Percentiles rank a stretch among this genome's conserved stretches.
Evolutionary conservation across 768 basidiomycete species (phyloP).

Genomic region (Amanita jacksonii): DNA sequence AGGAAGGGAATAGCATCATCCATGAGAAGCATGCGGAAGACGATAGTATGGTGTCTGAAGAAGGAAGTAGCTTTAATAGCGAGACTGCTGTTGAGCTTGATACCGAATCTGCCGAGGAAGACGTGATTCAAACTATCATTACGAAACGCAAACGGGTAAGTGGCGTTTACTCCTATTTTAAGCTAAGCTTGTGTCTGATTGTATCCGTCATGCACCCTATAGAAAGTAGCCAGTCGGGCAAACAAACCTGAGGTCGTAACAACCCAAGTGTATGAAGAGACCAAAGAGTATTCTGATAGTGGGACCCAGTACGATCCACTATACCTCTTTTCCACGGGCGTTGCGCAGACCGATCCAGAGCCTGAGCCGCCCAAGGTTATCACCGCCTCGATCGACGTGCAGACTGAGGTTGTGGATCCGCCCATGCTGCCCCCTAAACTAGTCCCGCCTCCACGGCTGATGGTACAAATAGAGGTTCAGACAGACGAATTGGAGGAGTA

Average conservation of each 20-base stretch:
- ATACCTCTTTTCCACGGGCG: constrained; percentile 35
- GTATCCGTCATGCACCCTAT: constrained; percentile 10
- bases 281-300: constrained; percentile 69
- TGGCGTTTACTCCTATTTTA: constrained; percentile 7
- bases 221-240: constrained; percentile 63
- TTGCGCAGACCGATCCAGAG: constrained; percentile 53
- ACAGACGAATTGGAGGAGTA: constrained; percentile 43
- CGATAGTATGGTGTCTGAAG: constrained; percentile 27
- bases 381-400: constrained; percentile 38
- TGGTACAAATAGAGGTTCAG: constrained; percentile 53
- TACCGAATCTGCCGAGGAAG: constrained; percentile 52
- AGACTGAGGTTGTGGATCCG: constrained; percentile 39
- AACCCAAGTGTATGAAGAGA: constrained; percentile 39
- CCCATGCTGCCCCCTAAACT: constrained; percentile 19
- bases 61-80: constrained; percentile 12
- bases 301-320: constrained; percentile 60
- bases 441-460: constrained; percentile 25
- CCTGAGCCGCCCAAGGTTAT: constrained; percentile 31
- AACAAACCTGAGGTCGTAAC: constrained; percentile 38
- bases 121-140: constrained; percentile 82
- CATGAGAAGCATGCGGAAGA: constrained; percentile 26
- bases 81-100: constrained; percentile 3
- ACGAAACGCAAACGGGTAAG: constrained; percentile 69
- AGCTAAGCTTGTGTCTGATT: too few species aligned
- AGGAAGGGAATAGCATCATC: constrained; percentile 23